Evolutionary conservation across 352 stramenopile genomes (phyloP), one percentile per base, ranked within the genome.

Genomic region (Hyaloperonospora brassicae): DNA sequence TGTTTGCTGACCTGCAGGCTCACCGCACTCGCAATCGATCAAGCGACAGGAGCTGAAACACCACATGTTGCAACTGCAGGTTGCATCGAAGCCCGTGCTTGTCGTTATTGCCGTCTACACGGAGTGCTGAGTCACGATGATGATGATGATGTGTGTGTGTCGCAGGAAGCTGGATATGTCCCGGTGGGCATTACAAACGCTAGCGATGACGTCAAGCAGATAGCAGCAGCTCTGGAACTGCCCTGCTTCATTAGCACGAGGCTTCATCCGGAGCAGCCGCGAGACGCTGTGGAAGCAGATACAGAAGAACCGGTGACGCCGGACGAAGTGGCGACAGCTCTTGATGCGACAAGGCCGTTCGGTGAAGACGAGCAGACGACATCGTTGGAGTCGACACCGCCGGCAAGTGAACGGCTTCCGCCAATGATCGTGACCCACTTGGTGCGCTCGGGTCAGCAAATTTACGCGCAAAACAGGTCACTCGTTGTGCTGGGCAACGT

Each of bases 371-470:
- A 52, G 22, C 50, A 73, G 17, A 14, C 50, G 1, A 44, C 7
- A 17, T 6, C 52, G 25, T 48, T 50, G 2, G 42, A 39, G 43
- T 59, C 57, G 34, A 23, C 36, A 23, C 27, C 59, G 24, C 38
- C 47, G 10, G n/a, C 23, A 27, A 25, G 47, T 4, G 48, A 59
- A 8, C 23, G 54, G 38, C 55, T 67, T 12, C 43, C 76, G 4
- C 75, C 77, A 21, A 76, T 93, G 75, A 64, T 95, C 7, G 65
- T 93, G 41, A 63, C 82, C 50, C 56, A 70, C 24, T 85, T 70
- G 24, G 83, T 95, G 25, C 86, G 86, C 27, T 93, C 84, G 5
- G 86, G 86, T n/a, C 84, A 95, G 64, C 86, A 95, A 62, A 74
- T 94, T 46, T 91, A 85, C 34, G 86, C 86, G 17, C 82, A 92